Evolutionary conservation across 371 early-diverging fungal species (phyloP), one percentile per base, ranked within the genome.

Genomic region (Dinochytrium kinnereticum): DNA sequence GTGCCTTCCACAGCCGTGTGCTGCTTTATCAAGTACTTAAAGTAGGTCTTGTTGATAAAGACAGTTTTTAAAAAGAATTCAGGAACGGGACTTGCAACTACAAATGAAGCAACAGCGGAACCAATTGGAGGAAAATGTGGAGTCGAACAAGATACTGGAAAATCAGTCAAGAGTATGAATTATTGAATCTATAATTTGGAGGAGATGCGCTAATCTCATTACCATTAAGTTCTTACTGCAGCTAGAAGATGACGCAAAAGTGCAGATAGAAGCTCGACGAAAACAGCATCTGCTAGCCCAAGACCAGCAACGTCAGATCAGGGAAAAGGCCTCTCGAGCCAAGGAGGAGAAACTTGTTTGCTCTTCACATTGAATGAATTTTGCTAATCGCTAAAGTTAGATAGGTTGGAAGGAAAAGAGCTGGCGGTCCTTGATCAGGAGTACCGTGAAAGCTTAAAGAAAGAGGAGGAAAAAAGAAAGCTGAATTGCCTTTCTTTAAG

Each of bases 1-100:
- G 83, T 67, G 74, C 72, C 7, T 83, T 85, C 68, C 83, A 85
- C 69, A 70, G 73, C 64, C 68, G 72, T 34, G 76, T 85, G 5
- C 69, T 78, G 26, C 69, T 81, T 34, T 75, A 61, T 55, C 74
- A 80, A 53, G 80, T 77, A 0, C 51, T 83, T 26, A 26, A 77
- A 74, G 82, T 78, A 37, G 1, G 69, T 24, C 24, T 55, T 19
- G 7, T 55, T 19, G 26, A 10, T 7, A 5, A 15, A 7, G 10
- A 55, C 24, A 26, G 30, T 7, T 19, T 55, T 30, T 55, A 24
- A 26, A 17, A n/a, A 15, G 57, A 17, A 21, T 7, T 10, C 49
- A 72, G 73, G 73, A 72, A 55, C 66, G 73, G 5, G 73, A 72
- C 57, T 24, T 67, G 49, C 73, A 72, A 44, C 34, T 72, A n/a